Percentiles rank a stretch among this genome's conserved stretches.
Conservation (phyloP, 1,284 basidiomycete species). For the Leucoagaricus sp. region DNA sequence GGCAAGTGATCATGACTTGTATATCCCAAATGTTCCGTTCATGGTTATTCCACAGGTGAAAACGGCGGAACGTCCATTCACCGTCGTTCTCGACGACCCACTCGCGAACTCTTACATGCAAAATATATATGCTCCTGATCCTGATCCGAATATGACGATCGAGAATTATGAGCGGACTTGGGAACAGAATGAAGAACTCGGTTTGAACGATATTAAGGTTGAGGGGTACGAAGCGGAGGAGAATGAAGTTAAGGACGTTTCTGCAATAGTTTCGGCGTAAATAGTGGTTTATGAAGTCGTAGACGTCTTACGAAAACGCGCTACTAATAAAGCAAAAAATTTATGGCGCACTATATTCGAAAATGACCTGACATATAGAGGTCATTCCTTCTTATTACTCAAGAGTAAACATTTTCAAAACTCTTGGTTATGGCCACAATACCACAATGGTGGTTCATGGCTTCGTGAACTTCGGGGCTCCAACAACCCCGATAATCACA, state of each 20-base stretch:
- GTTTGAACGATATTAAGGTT: conserved; percentile 95
- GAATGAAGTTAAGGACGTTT: conserved; percentile 18
- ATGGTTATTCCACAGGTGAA: conserved; percentile 58
- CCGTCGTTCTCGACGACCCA: conserved; percentile 94
- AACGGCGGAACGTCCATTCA: conserved; percentile 77
- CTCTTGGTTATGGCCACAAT: too few relatives aligned
- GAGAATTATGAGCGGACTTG: conserved; percentile 84
- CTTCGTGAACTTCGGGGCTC: too few relatives aligned
- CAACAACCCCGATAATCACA: too few relatives aligned
- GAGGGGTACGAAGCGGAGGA: conserved; percentile 76
- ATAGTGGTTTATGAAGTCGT: too few relatives aligned
- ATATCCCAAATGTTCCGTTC: background rate
- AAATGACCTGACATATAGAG: too few relatives aligned
- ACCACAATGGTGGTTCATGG: too few relatives aligned
- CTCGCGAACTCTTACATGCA: conserved; percentile 96
- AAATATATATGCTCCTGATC: conserved; percentile 91
- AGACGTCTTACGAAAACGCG: too few relatives aligned
- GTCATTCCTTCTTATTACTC: too few relatives aligned
- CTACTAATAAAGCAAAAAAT: too few relatives aligned
- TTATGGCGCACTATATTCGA: too few relatives aligned
- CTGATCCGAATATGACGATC: conserved; percentile 88
- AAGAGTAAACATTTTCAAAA: too few relatives aligned
- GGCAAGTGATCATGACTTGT: conserved; percentile 39
- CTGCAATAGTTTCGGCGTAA: too few relatives aligned
- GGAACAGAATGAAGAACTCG: conserved; percentile 95